phyloP scores from a whole-genome alignment of 768 basidiomycete genomes.

The Boletus subparvulus region DNA sequence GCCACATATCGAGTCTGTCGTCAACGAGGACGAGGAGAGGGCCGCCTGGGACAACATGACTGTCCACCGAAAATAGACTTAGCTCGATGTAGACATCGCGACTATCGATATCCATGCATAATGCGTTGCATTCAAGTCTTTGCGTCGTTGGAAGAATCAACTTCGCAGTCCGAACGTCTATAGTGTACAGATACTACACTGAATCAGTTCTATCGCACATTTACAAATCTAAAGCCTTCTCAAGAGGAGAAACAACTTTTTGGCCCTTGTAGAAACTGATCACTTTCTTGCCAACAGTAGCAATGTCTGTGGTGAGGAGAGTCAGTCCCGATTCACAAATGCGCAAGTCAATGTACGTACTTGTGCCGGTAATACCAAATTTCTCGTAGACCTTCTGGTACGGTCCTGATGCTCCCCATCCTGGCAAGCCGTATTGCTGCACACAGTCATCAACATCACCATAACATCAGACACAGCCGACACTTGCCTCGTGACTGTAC shows the following conservation, averaged over 20 bases:
- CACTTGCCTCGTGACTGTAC: slow-evolving; percentile 77
- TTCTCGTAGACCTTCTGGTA: slow-evolving; percentile 90
- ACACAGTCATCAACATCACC: neutral
- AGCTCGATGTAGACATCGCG: slow-evolving; percentile 24
- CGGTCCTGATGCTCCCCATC: slow-evolving; percentile 89
- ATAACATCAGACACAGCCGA: neutral
- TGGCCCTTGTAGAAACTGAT: slow-evolving; percentile 82
- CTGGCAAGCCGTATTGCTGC: slow-evolving; percentile 67
- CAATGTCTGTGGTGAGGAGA: slow-evolving; percentile 54
- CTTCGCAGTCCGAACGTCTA: slow-evolving; percentile 2
- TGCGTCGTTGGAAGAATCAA: neutral
- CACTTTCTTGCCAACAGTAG: slow-evolving; percentile 80
- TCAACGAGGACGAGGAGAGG: slow-evolving; percentile 76
- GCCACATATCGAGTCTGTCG: slow-evolving; percentile 71
- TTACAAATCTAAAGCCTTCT: slow-evolving; percentile 54
- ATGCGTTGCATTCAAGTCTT: slow-evolving; percentile 1
- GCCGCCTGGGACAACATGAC: slow-evolving; percentile 75
- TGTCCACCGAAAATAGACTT: slow-evolving; percentile 64
- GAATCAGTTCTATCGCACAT: neutral
- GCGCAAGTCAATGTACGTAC: slow-evolving; percentile 39
- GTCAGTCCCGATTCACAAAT: slow-evolving; percentile 7
- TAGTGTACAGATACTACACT: slow-evolving; percentile 18
- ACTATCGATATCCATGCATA: slow-evolving; percentile 19
- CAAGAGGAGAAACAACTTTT: slow-evolving; percentile 68
- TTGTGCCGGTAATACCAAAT: slow-evolving; percentile 78